Base-by-base conservation (phyloP, 495 filamentous ascomycete genomes). In the Parmelia sp. region DNA sequence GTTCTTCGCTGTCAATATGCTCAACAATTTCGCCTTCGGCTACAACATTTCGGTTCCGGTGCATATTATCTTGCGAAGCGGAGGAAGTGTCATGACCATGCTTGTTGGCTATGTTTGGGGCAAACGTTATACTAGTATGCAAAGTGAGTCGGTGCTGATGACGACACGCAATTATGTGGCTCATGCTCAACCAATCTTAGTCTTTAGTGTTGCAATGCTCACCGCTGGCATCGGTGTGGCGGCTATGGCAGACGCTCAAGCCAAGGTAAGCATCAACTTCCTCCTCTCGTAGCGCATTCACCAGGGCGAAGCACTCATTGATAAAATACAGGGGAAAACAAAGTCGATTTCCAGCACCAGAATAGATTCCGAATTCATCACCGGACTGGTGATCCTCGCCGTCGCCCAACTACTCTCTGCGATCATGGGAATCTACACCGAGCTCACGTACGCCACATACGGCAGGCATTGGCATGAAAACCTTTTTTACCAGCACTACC, bases 21-120 rank as follows among this genome's bases (percentile, higher is more conserved):
- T 97, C 63, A 99, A 99, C 77, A 99, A 99, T 70, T 93, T 92
- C 80, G 94, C 94, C 9, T 97, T 99, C 73, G 92, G 90, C 64
- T 97, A 96, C 77, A 87, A 90, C 64, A 97, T 99, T 57, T 96
- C 90, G 8, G 93, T 99, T 0, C 94, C 94, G 29, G 85, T 99
- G 55, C 94, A 99, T 71, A 99, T 97, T 68, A 97, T 99, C 64
- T 78, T 99, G 10, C 88, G 94, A 25, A 96, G 92, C 47, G 96
- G 92, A 29, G 95, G 94, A 12, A 95, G 91, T 65, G 93, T 97
- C 56, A 92, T 92, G 1, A 97, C 94, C 0, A 91, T 99, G 82
- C 73, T 86, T 10, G 88, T 93, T 44, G 94, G 94, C 31, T 90
- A 84, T 71, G 42, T 94, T n/a, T 90, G 85, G 65, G 90, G 89